These are phyloP conservation scores for Lathyrus aphaca DNA, from an alignment of 306 rosid species.

Conservation along the genomic window DNA sequence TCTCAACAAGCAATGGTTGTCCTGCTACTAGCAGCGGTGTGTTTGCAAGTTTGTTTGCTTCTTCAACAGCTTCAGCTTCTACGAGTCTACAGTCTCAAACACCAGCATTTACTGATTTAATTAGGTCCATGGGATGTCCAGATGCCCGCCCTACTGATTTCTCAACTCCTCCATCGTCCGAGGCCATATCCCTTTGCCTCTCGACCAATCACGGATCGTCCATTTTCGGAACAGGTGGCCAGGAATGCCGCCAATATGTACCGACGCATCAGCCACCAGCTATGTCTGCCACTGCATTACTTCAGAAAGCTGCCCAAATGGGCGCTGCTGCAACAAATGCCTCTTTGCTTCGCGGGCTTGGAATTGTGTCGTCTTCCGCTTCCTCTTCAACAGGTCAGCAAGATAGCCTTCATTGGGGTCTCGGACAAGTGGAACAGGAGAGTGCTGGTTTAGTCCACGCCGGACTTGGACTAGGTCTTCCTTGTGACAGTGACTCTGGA, in stretches of 20 bases:
- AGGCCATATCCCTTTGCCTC: conserved; percentile 84
- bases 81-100: conserved; percentile 55
- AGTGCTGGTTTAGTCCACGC: conserved; percentile 45
- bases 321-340: conserved; percentile 74
- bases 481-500: conserved; percentile 67
- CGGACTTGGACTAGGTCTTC: conserved; percentile 81
- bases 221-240: conserved; percentile 66
- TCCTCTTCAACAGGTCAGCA: conserved; percentile 53
- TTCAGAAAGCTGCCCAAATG: conserved; percentile 97
- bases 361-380: conserved; percentile 67
- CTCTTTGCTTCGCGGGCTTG: conserved; percentile 77
- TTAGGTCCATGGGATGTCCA: conserved; percentile 55
- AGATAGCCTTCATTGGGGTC: conserved; percentile 66
- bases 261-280: conserved; percentile 72
- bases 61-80: conserved; percentile 58
- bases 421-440: conserved; percentile 52
- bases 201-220: conserved; percentile 63
- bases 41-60: conserved; percentile 79
- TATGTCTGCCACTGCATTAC: conserved; percentile 93
- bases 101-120: conserved; percentile 60
- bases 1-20: conserved; percentile 62
- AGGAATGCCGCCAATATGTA: conserved; percentile 62
- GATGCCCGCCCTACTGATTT: conserved; percentile 54
- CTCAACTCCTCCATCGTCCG: conserved; percentile 53
- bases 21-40: conserved; percentile 52